Base-by-base conservation (phyloP, 805 yeast genomes). In the Metschnikowia kunwiensis region DNA sequence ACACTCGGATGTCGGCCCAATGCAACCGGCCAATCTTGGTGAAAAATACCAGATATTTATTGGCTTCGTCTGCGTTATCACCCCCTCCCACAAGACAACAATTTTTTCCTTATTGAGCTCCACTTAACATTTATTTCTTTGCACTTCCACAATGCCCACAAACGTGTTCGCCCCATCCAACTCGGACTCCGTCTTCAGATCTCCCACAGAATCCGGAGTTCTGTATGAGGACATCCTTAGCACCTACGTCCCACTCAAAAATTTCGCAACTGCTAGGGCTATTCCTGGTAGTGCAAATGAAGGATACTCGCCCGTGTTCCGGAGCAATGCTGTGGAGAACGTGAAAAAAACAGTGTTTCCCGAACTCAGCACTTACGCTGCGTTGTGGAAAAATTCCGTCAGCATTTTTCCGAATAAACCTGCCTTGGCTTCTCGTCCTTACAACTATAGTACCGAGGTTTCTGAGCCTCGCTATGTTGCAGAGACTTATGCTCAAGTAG, bases 281-380 rank as follows among this genome's bases (percentile, higher is more conserved):
- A 28, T 75, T 2, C 71, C 75, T 1, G 63, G 65, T 16, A 44
- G 72, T 9, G 51, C 53, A 19, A 50, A 60, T 36, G 61, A 60
- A 2, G 81, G 79, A 6, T 73, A 57, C 54, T 74, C 83, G 18
- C 68, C 75, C 2, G 54, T 74, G 7, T 81, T 68, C 51, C 60
- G 87, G 36, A 77, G 58, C 44, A 34, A 32, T 11, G 55, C 57
- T n/a, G 44, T 53, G 12, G 47, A 48, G 2, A 48, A 50, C 7
- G 28, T 63, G 49, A 58, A 72, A 13, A 57, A 61, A 9, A 24
- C 41, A 43, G 60, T 75, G 11, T 73, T 74, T 42, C 70, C 74
- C 1, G 50, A 60, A 1, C 54, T 78, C 36, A 48, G 53, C 37
- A 77, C 82, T 0, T 61, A 65, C 27, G 61, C 65, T 48, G 65